phyloP scores from a whole-genome alignment of 2,329 filamentous ascomycete species.

The Diaporthe vaccinii region DNA sequence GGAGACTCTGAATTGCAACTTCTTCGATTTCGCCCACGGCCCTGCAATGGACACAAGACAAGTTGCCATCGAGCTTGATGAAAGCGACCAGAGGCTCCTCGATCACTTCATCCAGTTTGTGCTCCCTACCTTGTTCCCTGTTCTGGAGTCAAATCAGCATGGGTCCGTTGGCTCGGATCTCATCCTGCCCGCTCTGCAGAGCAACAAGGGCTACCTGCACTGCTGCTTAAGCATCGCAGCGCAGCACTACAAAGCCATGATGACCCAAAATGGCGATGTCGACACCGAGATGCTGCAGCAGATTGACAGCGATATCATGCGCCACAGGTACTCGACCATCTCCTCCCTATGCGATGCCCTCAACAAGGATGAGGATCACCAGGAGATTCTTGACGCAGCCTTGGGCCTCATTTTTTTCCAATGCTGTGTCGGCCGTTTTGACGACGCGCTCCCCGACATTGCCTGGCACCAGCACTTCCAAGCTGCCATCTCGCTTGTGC shows the following conservation, averaged over 20 bases:
- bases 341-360: constrained; percentile 87
- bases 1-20: constrained; percentile 79
- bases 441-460: constrained; percentile 90
- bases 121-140: constrained; percentile 89
- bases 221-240: constrained; percentile 95
- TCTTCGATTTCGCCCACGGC: constrained; percentile 85
- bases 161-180: constrained; percentile 85
- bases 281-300: constrained; percentile 94
- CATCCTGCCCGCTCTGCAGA: constrained; percentile 88
- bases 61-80: constrained; percentile 84
- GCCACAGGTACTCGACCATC: constrained; percentile 90
- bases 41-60: constrained; percentile 74
- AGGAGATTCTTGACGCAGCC: constrained; percentile 91
- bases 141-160: constrained; percentile 90
- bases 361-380: constrained; percentile 83
- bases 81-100: constrained; percentile 86
- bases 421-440: constrained; percentile 87
- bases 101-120: constrained; percentile 94
- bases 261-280: constrained; percentile 77
- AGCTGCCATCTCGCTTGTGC: constrained; percentile 86
- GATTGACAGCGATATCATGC: constrained; percentile 86
- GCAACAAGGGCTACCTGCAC: constrained; percentile 93
- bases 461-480: constrained; percentile 98
- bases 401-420: constrained; percentile 98
- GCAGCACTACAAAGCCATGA: constrained; percentile 88